A percentile compares a stretch with the other conserved stretches of the same genome.
Conservation (phyloP, 2,329 filamentous ascomycete genomes). For the Leptographium wingfieldii region DNA sequence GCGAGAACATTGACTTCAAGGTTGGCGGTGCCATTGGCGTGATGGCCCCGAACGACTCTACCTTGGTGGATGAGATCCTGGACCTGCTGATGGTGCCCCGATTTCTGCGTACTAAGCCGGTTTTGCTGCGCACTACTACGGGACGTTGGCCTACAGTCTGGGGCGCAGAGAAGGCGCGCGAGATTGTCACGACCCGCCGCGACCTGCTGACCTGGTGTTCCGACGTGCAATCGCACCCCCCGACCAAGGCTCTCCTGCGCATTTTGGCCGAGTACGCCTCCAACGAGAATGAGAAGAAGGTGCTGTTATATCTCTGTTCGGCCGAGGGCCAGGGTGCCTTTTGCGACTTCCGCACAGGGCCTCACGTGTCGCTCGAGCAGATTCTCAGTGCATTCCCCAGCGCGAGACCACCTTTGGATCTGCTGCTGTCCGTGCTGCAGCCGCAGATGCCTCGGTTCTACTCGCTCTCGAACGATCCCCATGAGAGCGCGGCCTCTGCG, state of each 20-base stretch:
- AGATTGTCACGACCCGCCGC: slow-evolving; percentile 78
- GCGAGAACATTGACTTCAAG: slow-evolving; percentile 80
- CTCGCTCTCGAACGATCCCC: slow-evolving; percentile 91
- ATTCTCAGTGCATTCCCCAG: slow-evolving; percentile 87
- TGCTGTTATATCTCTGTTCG: slow-evolving; percentile 74
- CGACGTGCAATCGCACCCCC: slow-evolving; percentile 85
- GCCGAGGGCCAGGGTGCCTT: slow-evolving; percentile 86
- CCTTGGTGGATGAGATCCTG: slow-evolving; percentile 71
- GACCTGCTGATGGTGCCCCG: slow-evolving; percentile 70
- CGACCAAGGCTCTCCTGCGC: slow-evolving; percentile 76
- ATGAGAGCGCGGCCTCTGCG: slow-evolving; percentile 48
- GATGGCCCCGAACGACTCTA: slow-evolving; percentile 70
- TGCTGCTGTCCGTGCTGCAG: slow-evolving; percentile 66
- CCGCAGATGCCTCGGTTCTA: slow-evolving; percentile 97
- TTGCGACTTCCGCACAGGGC: slow-evolving; percentile 85
- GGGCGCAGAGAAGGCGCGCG: slow-evolving; percentile 77
- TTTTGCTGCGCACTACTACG: slow-evolving; percentile 63
- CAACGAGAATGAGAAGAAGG: slow-evolving; percentile 74
- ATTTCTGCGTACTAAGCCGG: slow-evolving; percentile 71
- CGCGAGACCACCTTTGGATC: slow-evolving; percentile 72
- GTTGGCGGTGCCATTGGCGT: slow-evolving; percentile 93
- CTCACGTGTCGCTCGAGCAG: slow-evolving; percentile 74
- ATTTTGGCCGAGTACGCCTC: slow-evolving; percentile 74
- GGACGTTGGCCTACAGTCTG: slow-evolving; percentile 97
- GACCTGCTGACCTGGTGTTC: slow-evolving; percentile 94